Conservation (phyloP, 495 filamentous ascomycete genomes). For the Aspergillus sclerotioniger region DNA sequence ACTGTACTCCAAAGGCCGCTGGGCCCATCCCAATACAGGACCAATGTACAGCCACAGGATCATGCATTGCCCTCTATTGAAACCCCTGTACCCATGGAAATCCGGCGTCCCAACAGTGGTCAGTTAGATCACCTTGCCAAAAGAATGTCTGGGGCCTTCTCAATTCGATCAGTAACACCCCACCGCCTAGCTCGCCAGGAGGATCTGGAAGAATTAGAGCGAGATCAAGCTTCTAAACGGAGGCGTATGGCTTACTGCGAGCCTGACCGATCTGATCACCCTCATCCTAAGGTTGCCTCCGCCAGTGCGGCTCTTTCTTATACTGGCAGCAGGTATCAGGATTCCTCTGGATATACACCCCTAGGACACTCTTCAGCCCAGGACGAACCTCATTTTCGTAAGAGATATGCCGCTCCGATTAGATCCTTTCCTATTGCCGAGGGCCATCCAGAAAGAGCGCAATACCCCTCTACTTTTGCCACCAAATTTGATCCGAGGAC, state of each 20-base stretch:
- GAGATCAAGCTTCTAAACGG: conserved; percentile 30
- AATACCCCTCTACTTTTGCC: conserved; percentile 13
- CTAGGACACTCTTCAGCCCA: conserved; percentile 18
- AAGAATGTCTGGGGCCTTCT: conserved; percentile 30
- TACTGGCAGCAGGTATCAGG: conserved; percentile 20
- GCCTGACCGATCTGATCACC: conserved; percentile 8
- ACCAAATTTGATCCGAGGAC: conserved; percentile 16
- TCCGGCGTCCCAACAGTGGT: conserved; percentile 25
- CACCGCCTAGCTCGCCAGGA: conserved; percentile 18
- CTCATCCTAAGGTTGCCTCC: conserved; percentile 12
- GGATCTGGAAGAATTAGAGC: conserved; percentile 15
- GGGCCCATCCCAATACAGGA: conserved; percentile 18
- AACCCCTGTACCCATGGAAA: conserved; percentile 26
- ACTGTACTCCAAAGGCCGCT: conserved; percentile 19
- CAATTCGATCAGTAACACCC: conserved; percentile 39
- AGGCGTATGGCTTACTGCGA: conserved; percentile 32
- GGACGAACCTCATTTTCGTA: conserved; percentile 25
- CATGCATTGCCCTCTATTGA: conserved; percentile 43
- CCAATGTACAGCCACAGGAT: conserved; percentile 28
- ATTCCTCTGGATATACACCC: conserved; percentile 20
- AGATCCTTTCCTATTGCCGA: conserved; percentile 20
- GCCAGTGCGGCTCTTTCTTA: conserved; percentile 11
- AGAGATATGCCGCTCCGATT: conserved; percentile 19
- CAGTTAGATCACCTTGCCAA: conserved; percentile 32
- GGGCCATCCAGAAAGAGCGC: conserved; percentile 15